Evolutionary conservation across 2,329 filamentous ascomycete species (phyloP).

Genomic region (Cadophora luteo-olivacea): DNA sequence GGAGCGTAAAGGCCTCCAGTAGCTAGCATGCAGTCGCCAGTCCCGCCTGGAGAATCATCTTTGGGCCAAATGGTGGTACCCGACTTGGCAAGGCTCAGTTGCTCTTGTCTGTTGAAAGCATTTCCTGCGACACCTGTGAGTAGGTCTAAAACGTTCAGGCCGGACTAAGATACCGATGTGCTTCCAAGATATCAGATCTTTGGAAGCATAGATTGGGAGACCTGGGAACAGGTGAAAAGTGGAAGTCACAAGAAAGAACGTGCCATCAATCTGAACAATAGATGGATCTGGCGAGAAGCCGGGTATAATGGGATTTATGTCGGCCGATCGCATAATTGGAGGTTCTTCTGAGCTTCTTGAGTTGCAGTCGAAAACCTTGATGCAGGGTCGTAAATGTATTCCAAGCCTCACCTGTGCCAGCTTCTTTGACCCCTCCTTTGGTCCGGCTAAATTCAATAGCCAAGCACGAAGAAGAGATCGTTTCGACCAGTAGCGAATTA

Average conservation of each 20-base stretch:
- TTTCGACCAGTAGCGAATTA: background rate
- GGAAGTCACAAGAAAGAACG: slow-evolving; percentile 55
- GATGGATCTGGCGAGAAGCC: slow-evolving; percentile 46
- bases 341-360: background rate
- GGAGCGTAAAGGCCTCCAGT: slow-evolving; percentile 49
- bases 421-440: background rate
- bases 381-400: background rate
- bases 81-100: slow-evolving; percentile 48
- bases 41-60: slow-evolving; percentile 15
- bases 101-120: slow-evolving; percentile 49
- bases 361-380: background rate
- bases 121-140: slow-evolving; percentile 38
- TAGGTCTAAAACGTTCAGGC: background rate
- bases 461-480: background rate
- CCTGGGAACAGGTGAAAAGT: slow-evolving; percentile 67
- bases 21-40: slow-evolving; percentile 35
- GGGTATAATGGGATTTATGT: slow-evolving; percentile 30
- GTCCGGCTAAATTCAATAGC: slow-evolving; percentile 1
- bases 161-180: slow-evolving; percentile 27
- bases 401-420: background rate
- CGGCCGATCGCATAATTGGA: slow-evolving; percentile 32
- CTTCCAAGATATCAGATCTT: slow-evolving; percentile 41
- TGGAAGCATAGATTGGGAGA: slow-evolving; percentile 49
- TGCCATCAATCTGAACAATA: slow-evolving; percentile 40
- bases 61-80: slow-evolving; percentile 20